Percentiles rank a stretch among this genome's conserved stretches.
Conservation (phyloP, 129 eudicot genomes). For the Calendula officinalis region DNA sequence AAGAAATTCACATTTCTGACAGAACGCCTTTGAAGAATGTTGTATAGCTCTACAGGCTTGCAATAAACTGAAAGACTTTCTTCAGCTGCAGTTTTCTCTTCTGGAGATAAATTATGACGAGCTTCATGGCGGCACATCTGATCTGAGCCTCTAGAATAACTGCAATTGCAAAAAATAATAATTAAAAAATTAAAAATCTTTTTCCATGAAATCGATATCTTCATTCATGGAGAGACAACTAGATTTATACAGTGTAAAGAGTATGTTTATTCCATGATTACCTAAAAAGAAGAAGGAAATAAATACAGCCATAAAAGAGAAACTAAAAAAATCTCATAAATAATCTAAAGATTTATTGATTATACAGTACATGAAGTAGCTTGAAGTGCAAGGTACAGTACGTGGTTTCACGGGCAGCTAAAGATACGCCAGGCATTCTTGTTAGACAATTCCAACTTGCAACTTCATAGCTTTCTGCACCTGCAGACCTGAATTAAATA, state of each 20-base stretch:
- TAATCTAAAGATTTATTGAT: constrained; percentile 20
- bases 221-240: constrained; percentile 27
- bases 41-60: constrained; percentile 98
- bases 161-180: constrained; percentile 49
- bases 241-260: constrained; percentile 16
- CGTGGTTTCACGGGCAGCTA: constrained; percentile 83
- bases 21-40: constrained; percentile 94
- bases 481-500: constrained; percentile 43
- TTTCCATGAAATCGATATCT: constrained; percentile 39
- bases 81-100: constrained; percentile 90
- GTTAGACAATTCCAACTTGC: constrained; percentile 34
- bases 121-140: constrained; percentile 83
- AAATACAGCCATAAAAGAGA: constrained; percentile 18
- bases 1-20: constrained; percentile 57
- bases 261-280: constrained; percentile 21
- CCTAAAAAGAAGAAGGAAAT: constrained; percentile 16
- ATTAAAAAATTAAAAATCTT: constrained; percentile 28
- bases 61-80: constrained; percentile 86
- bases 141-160: constrained; percentile 74
- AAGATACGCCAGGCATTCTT: constrained; percentile 97
- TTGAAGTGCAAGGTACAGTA: constrained; percentile 40
- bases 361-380: constrained; percentile 11
- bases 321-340: constrained; percentile 25
- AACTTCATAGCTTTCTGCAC: constrained; percentile 37
- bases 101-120: constrained; percentile 64